phyloP scores from a whole-genome alignment of 2,329 filamentous ascomycete genomes.

The Trichoderma endophyticum region DNA sequence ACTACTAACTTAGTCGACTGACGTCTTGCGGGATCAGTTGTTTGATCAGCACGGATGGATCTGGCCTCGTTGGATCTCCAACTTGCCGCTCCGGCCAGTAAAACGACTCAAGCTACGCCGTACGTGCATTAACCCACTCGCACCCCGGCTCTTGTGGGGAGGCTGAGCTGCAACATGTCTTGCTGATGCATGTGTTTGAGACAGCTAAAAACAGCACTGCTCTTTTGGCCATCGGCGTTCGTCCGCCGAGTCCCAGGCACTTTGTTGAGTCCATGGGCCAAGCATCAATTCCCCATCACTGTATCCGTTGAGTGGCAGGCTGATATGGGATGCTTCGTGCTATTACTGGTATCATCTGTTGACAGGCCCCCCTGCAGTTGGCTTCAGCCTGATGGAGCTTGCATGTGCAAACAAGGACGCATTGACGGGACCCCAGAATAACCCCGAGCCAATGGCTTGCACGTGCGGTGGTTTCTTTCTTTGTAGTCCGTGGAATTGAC shows the following conservation, averaged over 20 bases:
- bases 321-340: not conserved
- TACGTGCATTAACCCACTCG: constrained; percentile 10
- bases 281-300: not conserved
- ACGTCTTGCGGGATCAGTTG: not conserved
- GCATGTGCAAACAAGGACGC: not conserved
- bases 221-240: not conserved
- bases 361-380: not conserved
- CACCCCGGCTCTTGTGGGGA: constrained; percentile 15
- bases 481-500: not conserved
- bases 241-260: not conserved
- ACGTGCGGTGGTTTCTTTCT: not conserved
- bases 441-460: not conserved
- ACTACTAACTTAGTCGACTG: not conserved
- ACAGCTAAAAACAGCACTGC: not conserved
- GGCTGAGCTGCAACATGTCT: constrained; percentile 4
- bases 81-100: not conserved
- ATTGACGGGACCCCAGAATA: not conserved
- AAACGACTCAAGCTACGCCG: not conserved
- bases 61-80: constrained; percentile 13
- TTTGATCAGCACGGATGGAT: constrained; percentile 17
- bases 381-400: not conserved
- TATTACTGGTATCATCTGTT: not conserved
- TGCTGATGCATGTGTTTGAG: not conserved
- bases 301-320: not conserved
- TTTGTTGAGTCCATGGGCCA: not conserved